These are phyloP conservation scores for Amauroascus verrucosus DNA, from an alignment of 2,329 filamentous ascomycete species.

Conservation along the genomic window DNA sequence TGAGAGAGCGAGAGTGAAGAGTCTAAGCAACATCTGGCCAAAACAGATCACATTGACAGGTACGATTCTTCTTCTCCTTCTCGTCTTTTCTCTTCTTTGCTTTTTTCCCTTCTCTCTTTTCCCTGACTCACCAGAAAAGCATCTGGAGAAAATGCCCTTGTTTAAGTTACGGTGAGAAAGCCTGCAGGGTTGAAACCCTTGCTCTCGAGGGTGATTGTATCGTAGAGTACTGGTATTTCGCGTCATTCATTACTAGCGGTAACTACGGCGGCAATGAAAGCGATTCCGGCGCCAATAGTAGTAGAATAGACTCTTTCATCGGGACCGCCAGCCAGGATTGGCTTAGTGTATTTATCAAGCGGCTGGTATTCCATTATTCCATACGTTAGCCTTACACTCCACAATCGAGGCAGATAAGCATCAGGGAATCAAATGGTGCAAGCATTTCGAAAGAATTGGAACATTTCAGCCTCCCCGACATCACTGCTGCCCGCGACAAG, in stretches of 20 bases:
- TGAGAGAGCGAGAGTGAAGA: not conserved
- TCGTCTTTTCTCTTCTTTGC: too few species aligned
- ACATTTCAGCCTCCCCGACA: not conserved
- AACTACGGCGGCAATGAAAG: slow-evolving; percentile 3
- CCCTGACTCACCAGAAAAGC: too few species aligned
- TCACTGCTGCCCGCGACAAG: not conserved
- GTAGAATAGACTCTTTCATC: not conserved
- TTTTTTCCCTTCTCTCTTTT: too few species aligned
- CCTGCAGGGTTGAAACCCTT: too few species aligned
- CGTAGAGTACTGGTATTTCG: not conserved
- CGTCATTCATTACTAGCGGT: not conserved
- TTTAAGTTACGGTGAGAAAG: too few species aligned
- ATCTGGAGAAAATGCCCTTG: too few species aligned
- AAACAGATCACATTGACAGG: too few species aligned
- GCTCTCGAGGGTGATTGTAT: not conserved
- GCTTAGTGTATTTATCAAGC: too few species aligned
- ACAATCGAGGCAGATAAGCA: not conserved
- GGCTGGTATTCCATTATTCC: not conserved
- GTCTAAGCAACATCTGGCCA: too few species aligned
- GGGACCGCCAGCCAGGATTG: not conserved
- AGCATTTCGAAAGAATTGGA: not conserved
- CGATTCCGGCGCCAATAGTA: slow-evolving; percentile 2
- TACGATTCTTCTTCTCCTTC: too few species aligned
- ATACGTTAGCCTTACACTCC: not conserved
- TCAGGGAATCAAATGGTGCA: not conserved